A percentile compares a stretch with the other conserved stretches of the same genome.
Evolutionary conservation across 202 grass and related monocot genomes (phyloP).

Genomic region (Panicum hallii): DNA sequence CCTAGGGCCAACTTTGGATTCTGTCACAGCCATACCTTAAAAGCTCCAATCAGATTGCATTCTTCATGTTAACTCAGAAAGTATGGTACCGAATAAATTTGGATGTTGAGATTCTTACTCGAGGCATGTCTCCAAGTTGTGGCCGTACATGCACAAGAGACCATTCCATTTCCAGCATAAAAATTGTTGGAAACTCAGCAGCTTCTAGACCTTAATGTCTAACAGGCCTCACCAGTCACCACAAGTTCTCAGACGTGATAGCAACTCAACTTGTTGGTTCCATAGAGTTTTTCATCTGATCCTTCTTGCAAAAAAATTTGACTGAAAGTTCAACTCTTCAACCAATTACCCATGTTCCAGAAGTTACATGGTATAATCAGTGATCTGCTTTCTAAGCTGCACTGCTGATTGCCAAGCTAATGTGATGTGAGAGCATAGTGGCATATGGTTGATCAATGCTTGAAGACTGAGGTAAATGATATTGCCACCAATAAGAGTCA

Average conservation of each 20-base stretch:
- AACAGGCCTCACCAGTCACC: background rate
- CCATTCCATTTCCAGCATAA: background rate
- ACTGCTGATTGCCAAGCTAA: background rate
- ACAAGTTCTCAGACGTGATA: background rate
- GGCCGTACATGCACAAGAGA: background rate
- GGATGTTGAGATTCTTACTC: background rate
- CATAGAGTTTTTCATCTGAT: conserved; percentile 6
- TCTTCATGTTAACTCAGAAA: background rate
- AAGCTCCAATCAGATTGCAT: background rate
- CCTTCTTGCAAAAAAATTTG: background rate
- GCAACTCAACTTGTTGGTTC: background rate
- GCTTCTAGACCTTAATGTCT: background rate
- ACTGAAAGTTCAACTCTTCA: background rate
- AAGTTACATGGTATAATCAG: background rate
- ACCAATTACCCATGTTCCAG: background rate
- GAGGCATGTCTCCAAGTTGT: background rate
- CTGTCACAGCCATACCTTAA: conserved; percentile 6
- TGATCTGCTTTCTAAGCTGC: background rate
- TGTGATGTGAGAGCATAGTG: background rate
- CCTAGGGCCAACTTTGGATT: background rate
- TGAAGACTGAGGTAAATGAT: background rate
- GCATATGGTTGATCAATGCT: background rate
- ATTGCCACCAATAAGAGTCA: background rate
- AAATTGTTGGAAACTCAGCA: conserved; percentile 21
- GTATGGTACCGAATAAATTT: background rate